Evolutionary conservation across 352 stramenopile species (phyloP), one percentile per base, ranked within the genome.

Genomic region (Phytophthora agathidicida): DNA sequence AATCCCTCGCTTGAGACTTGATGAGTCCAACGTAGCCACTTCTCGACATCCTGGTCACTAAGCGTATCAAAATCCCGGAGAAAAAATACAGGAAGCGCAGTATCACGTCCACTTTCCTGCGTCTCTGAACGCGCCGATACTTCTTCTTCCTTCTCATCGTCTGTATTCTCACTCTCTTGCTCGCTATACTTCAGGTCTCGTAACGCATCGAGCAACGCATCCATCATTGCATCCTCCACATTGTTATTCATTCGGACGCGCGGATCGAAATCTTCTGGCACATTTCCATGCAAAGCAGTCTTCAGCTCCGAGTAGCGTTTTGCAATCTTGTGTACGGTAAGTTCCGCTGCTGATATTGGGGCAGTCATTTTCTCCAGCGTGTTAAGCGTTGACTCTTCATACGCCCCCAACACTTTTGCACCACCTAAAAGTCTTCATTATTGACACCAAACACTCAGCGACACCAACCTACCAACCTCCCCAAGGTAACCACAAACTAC

Each of bases 11-110:
- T 72, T 1, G 80, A 86, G 13, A 88, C 61, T 17, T 71, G 55
- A 32, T 87, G 65, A 3, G 69, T 68, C 83, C 83, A 93, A 11
- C 62, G 44, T 10, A 91, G 47, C 69, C 66, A 87, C 24, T 30
- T 59, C 19, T 70, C 63, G 2, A 47, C 49, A 17, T 82, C 58
- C 2, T 56, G 56, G 19, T 74, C 63, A 20, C 55, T 68, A 39
- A 86, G 63, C 2, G 32, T 37, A 30, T 90, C 80, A 44, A 89
- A 80, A 14, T 86, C 81, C 0, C 65, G 54, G 3, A 91, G 45
- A 28, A 88, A 83, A 35, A 91, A 88, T 28, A 89, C 71, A 23
- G 83, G 56, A 23, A 52, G 31, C 9, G 43, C 33, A 13, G 28
- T n/a, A 3, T 9, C 17, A 45, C 35, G 22, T 14, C 6, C 14